These are phyloP conservation scores for Ceratocystis huliohia DNA, from an alignment of 2,329 filamentous ascomycete species.

Conservation along the genomic window DNA sequence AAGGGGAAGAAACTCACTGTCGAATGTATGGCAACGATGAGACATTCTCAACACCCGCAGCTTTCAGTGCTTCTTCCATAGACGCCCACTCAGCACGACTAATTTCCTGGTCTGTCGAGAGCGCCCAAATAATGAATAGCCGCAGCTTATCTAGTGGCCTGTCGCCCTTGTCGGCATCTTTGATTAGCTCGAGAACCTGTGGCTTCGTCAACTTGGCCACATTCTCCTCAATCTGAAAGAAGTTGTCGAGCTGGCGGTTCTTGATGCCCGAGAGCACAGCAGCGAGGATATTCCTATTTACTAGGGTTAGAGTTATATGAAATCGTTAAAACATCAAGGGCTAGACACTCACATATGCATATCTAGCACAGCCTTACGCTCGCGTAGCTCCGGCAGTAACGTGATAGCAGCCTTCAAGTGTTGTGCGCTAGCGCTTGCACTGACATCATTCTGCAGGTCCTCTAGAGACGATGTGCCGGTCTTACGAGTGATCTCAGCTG, in stretches of 20 bases:
- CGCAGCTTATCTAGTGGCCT: conserved; percentile 80
- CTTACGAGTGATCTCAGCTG: conserved; percentile 85
- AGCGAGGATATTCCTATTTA: conserved; percentile 59
- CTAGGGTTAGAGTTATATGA: neutral
- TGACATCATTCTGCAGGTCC: conserved; percentile 79
- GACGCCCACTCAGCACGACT: conserved; percentile 68
- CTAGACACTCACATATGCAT: conserved; percentile 69
- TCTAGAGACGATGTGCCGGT: conserved; percentile 87
- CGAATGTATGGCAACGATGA: conserved; percentile 73
- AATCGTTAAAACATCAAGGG: too few species aligned
- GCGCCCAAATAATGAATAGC: conserved; percentile 91
- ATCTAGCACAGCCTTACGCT: conserved; percentile 83
- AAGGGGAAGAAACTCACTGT: conserved; percentile 44
- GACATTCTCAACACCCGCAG: conserved; percentile 56
- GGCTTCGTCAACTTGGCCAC: conserved; percentile 82
- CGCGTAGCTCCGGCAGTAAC: conserved; percentile 75
- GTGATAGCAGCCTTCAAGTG: conserved; percentile 95
- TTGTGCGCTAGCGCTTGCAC: conserved; percentile 73
- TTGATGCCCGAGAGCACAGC: conserved; percentile 70
- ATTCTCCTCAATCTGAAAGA: conserved; percentile 87
- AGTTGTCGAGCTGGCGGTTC: conserved; percentile 87
- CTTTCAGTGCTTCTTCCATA: conserved; percentile 72
- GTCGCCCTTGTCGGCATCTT: conserved; percentile 66
- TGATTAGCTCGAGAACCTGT: conserved; percentile 78
- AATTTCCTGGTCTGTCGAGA: conserved; percentile 85